Evolutionary conservation across 768 basidiomycete genomes (phyloP).

Genomic region (Russula olivacea): DNA sequence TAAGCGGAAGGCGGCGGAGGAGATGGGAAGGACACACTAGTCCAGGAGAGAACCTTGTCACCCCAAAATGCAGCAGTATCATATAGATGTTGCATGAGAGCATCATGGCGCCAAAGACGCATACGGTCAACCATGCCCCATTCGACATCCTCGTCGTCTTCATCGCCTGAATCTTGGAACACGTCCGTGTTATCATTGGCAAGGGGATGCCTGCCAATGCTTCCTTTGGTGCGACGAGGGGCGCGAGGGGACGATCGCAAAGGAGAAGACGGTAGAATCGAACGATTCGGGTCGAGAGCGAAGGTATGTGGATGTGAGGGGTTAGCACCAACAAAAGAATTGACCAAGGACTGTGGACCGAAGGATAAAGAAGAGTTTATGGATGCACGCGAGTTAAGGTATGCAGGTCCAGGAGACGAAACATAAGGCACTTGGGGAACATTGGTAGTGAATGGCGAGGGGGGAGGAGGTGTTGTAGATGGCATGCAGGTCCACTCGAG

Average conservation of each 20-base stretch:
- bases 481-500: slow-evolving; percentile 18
- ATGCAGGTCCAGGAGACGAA: slow-evolving; percentile 29
- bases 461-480: slow-evolving; percentile 27
- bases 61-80: slow-evolving; percentile 99
- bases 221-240: slow-evolving; percentile 48
- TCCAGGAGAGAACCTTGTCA: slow-evolving; percentile 94
- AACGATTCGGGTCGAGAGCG: slow-evolving; percentile 75
- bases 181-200: slow-evolving; percentile 74
- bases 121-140: slow-evolving; percentile 93
- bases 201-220: slow-evolving; percentile 55
- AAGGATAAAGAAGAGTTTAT: slow-evolving; percentile 81
- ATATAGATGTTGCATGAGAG: slow-evolving; percentile 96
- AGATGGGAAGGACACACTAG: slow-evolving; percentile 47
- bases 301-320: slow-evolving; percentile 49
- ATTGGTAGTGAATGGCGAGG: slow-evolving; percentile 19
- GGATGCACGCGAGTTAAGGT: slow-evolving; percentile 54
- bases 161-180: slow-evolving; percentile 60
- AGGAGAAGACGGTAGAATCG: slow-evolving; percentile 68
- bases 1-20: not conserved
- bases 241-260: slow-evolving; percentile 59
- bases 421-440: slow-evolving; percentile 25
- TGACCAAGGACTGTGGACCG: slow-evolving; percentile 68
- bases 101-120: slow-evolving; percentile 96
- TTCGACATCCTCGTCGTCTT: slow-evolving; percentile 53
- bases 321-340: slow-evolving; percentile 63